Percentiles rank a stretch among this genome's conserved stretches.
Evolutionary conservation across 148 eudicot species (phyloP).

Genomic region (Vaccinium vitisidaea): DNA sequence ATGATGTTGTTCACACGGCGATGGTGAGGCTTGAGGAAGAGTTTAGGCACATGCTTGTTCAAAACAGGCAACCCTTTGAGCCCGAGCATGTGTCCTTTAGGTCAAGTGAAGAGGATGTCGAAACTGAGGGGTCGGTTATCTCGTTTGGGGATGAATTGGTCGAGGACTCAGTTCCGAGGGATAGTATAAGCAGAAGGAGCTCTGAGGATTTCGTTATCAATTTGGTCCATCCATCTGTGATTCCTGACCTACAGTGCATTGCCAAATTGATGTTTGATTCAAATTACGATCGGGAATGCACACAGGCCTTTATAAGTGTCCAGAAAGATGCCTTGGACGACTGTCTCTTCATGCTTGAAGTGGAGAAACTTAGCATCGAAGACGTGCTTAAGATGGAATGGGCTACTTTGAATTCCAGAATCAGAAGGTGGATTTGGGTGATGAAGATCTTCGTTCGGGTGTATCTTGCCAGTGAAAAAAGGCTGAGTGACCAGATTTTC

Average conservation of each 20-base stretch:
- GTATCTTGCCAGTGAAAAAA: conserved; percentile 73
- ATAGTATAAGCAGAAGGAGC: conserved; percentile 45
- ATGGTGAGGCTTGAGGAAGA: conserved; percentile 83
- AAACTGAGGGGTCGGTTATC: conserved; percentile 46
- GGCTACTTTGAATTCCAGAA: conserved; percentile 58
- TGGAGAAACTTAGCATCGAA: conserved; percentile 73
- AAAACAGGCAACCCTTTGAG: conserved; percentile 69
- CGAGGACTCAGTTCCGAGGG: conserved; percentile 47
- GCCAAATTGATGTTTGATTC: conserved; percentile 65
- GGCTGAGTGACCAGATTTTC: conserved; percentile 72
- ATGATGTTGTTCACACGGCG: conserved; percentile 67
- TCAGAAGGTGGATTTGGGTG: conserved; percentile 75
- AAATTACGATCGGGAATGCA: conserved; percentile 63
- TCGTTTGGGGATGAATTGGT: conserved; percentile 60
- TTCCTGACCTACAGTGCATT: conserved; percentile 66
- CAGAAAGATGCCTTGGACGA: conserved; percentile 72
- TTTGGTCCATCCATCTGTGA: conserved; percentile 55
- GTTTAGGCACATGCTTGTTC: conserved; percentile 62
- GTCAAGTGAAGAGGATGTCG: conserved; percentile 57
- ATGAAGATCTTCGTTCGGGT: conserved; percentile 69
- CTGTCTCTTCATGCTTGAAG: conserved; percentile 62
- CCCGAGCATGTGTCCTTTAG: conserved; percentile 63
- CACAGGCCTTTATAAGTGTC: conserved; percentile 55
- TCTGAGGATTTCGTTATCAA: conserved; percentile 51
- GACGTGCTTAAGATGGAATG: conserved; percentile 86